Percentiles rank a stretch among this genome's conserved stretches.
phyloP scores from a whole-genome alignment of 345 rosid species.

The Firmiana major region DNA sequence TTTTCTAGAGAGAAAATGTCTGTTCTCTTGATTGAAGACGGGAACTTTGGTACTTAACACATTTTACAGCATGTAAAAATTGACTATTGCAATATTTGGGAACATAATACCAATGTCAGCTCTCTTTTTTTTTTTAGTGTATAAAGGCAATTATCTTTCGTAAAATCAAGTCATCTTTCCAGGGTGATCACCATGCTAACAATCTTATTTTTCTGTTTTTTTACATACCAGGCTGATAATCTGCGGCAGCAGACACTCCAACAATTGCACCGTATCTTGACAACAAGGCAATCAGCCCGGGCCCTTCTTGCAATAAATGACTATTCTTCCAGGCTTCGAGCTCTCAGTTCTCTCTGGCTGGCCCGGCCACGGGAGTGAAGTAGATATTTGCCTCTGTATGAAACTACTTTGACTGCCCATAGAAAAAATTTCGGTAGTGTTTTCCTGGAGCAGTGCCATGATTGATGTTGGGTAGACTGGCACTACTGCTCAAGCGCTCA shows the following conservation, averaged over 20 bases:
- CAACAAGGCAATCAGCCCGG: constrained; percentile 75
- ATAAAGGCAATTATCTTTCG: background rate
- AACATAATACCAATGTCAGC: background rate
- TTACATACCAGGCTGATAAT: constrained; percentile 52
- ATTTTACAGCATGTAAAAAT: background rate
- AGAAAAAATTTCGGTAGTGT: background rate
- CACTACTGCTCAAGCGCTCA: no score
- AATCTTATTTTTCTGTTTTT: background rate
- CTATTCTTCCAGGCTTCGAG: constrained; percentile 66
- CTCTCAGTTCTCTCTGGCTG: constrained; percentile 76
- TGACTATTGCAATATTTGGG: background rate
- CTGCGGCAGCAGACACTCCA: constrained; percentile 69
- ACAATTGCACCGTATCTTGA: constrained; percentile 67
- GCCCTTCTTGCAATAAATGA: constrained; percentile 70
- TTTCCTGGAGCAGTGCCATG: background rate
- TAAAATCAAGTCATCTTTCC: background rate
- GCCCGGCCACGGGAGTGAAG: constrained; percentile 62
- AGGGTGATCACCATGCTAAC: background rate
- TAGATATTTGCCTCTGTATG: background rate
- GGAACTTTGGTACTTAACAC: background rate
- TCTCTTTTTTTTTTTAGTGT: background rate
- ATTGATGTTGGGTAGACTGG: background rate
- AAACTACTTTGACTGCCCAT: background rate
- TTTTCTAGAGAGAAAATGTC: background rate
- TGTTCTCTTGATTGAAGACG: background rate